Base-by-base conservation (phyloP, 1,139 yeast species). In the Candida pseudocylindracea region DNA sequence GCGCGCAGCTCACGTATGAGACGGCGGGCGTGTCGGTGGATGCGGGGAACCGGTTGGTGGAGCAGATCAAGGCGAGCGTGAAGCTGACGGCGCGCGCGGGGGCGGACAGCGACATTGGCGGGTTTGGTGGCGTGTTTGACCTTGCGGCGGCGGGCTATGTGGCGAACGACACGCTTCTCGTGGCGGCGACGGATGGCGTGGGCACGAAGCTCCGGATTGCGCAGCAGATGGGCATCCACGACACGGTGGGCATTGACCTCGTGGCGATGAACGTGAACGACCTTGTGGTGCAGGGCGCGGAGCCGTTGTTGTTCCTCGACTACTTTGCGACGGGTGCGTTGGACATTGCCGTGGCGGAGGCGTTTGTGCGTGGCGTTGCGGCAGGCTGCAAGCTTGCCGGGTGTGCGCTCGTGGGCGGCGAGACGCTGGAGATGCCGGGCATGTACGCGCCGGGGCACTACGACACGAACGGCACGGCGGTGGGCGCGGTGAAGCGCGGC, bases 361-460 rank as follows among this genome's bases (percentile, higher is more conserved):
- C 72, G 41, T 91, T 91, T 45, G 96, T 91, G 33, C 62, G 71
- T 38, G 98, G 98, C 51, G 96, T 91, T 39, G 95, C 95, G 32
- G 78, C 79, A 41, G 99, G 98, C 34, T 91, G 99, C 63, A 73
- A 75, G 40, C 69, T 71, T 44, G 81, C 98, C 29, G 94, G 93
- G 10, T 88, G 98, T 64, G 98, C 99, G 8, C 64, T 91, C 39
- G 95, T 91, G 38, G 99, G 99, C 36, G 99, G 98, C 42, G 98
- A 91, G 55, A 91, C 99, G 33, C 80, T 93, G 36, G 99, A 91
- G 62, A 91, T 91, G 99, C 99, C 99, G 30, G 98, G 98, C 42
- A 81, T 91, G 76, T 91, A 91, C 49, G 78, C 73, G 36, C 83
- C 72, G 37, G 92, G 91, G 31, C 98, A 91, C 53, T 91, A 91